Conservation (phyloP, 2,329 filamentous ascomycete genomes). For the Paracamarosporium sp. region DNA sequence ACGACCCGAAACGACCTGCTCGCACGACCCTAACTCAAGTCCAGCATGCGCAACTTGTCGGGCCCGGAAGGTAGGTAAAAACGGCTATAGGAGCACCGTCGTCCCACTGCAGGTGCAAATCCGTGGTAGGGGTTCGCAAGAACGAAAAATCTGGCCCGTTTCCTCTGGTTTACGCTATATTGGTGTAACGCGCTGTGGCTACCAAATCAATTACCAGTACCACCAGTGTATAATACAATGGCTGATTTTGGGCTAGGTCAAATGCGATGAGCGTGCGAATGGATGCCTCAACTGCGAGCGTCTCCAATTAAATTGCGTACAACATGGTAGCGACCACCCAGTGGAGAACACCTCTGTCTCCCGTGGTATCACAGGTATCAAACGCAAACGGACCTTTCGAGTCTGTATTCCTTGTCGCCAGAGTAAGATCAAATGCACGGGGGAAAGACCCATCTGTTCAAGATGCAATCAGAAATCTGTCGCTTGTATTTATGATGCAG, state of each 20-base stretch:
- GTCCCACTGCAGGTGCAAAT: neutral
- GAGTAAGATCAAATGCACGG: slow-evolving; percentile 41
- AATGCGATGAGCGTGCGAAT: slow-evolving; percentile 40
- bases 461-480: slow-evolving; percentile 34
- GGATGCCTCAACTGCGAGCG: slow-evolving; percentile 40
- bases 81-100: neutral
- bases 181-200: neutral
- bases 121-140: neutral
- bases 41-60: slow-evolving; percentile 28
- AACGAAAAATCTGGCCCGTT: neutral
- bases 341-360: slow-evolving; percentile 22
- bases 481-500: slow-evolving; percentile 35
- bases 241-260: slow-evolving; percentile 24
- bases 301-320: slow-evolving; percentile 36
- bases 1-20: slow-evolving; percentile 6
- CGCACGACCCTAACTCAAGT: slow-evolving; percentile 11
- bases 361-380: slow-evolving; percentile 33
- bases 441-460: slow-evolving; percentile 37
- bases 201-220: neutral
- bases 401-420: slow-evolving; percentile 39
- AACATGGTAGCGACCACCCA: slow-evolving; percentile 22
- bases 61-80: slow-evolving; percentile 23
- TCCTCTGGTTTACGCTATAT: neutral
- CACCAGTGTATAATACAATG: neutral
- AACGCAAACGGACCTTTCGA: slow-evolving; percentile 39